Evolutionary conservation across 441 rosid species (phyloP).

Genomic region (Brassica hybrid): DNA sequence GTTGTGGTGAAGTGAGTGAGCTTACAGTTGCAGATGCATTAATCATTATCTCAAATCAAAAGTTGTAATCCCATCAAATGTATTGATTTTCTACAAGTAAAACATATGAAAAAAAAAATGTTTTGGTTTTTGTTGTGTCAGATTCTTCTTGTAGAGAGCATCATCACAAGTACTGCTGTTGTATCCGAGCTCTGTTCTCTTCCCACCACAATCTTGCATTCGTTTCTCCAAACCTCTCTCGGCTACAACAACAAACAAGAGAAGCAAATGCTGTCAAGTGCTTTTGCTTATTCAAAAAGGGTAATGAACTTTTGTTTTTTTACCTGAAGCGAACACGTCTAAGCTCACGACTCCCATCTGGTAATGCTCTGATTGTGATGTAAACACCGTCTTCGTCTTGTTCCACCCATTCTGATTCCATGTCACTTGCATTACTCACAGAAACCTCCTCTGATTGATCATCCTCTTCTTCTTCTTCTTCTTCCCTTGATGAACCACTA

Average conservation of each 20-base stretch:
- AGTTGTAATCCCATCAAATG: constrained; percentile 2
- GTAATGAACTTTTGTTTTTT: neutral
- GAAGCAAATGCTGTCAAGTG: neutral
- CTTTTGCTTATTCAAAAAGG: neutral
- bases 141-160: constrained; percentile 31
- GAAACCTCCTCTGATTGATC: constrained; percentile 83
- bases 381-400: constrained; percentile 96
- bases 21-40: neutral
- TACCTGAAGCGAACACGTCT: constrained; percentile 97
- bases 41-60: constrained; percentile 17
- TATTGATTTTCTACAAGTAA: neutral
- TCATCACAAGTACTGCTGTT: constrained; percentile 80
- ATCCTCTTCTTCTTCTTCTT: constrained; percentile 45
- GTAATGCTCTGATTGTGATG: constrained; percentile 82
- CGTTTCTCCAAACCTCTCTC: constrained; percentile 84
- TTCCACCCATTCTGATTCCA: constrained; percentile 92
- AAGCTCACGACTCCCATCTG: constrained; percentile 81
- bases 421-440: constrained; percentile 80
- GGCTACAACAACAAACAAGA: constrained; percentile 54
- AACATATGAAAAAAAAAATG: neutral
- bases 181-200: constrained; percentile 88
- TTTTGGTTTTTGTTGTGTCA: neutral
- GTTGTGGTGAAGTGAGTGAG: neutral
- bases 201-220: too few species aligned
- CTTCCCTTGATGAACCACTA: too few species aligned